A percentile compares a stretch with the other conserved stretches of the same genome.
These are phyloP conservation scores for Chlorella sp. DNA, from an alignment of 139 green algal species.

Conservation along the genomic window DNA sequence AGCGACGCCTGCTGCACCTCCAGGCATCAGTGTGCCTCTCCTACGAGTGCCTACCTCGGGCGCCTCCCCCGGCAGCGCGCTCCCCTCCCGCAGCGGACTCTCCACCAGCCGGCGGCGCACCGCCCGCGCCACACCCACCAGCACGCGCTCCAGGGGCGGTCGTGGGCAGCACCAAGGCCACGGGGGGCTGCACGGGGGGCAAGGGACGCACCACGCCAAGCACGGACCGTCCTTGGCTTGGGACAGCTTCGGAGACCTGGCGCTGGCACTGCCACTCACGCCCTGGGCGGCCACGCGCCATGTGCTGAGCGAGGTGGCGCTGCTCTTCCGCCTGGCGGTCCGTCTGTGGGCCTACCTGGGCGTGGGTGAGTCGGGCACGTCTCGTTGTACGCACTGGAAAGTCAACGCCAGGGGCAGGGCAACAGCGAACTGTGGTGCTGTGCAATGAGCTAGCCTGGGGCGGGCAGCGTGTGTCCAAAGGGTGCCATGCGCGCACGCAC, in stretches of 20 bases:
- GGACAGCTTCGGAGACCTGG: background rate
- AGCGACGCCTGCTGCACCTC: no score
- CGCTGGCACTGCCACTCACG: background rate
- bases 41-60: no score
- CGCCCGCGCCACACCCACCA: background rate
- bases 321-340: constrained; percentile 24
- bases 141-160: no score
- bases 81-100: no score
- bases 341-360: constrained; percentile 40
- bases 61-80: no score
- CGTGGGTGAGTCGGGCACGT: constrained; percentile 24
- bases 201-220: no score
- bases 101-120: background rate
- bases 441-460: background rate
- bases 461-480: background rate
- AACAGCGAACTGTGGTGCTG: background rate
- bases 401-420: background rate
- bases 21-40: no score
- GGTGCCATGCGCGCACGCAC: no score
- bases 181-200: no score
- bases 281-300: background rate
- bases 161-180: background rate
- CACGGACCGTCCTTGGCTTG: background rate
- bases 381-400: background rate
- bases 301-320: constrained; percentile 9